Percentiles rank a stretch among this genome's conserved stretches.
phyloP scores from a whole-genome alignment of 1,139 yeast species.

The Candida pseudoviswanathii region DNA sequence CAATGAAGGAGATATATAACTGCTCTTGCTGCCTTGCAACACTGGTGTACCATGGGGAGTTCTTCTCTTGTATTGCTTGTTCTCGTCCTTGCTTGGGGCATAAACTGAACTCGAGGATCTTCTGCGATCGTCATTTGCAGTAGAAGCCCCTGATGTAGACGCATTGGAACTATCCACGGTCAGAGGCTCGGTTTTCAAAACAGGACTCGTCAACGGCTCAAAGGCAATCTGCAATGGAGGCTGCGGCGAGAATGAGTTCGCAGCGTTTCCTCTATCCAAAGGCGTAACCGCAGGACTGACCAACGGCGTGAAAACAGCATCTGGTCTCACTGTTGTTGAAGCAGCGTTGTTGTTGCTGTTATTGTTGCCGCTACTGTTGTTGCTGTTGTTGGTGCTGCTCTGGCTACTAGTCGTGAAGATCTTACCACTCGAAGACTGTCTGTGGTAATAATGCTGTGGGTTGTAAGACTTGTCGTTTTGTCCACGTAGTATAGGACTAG shows the following conservation, averaged over 20 bases:
- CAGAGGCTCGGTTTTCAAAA: constrained; percentile 50
- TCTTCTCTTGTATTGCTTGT: constrained; percentile 32
- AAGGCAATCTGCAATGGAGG: constrained; percentile 38
- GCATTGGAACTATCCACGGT: background rate
- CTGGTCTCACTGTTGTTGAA: constrained; percentile 38
- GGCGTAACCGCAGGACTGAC: constrained; percentile 79
- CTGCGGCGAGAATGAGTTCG: constrained; percentile 17
- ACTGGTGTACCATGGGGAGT: constrained; percentile 55
- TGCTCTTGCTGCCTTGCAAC: constrained; percentile 29
- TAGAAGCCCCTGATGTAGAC: background rate
- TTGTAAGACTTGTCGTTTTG: constrained; percentile 48
- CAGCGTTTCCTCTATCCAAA: constrained; percentile 34
- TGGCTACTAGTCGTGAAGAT: constrained; percentile 6
- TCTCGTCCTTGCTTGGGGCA: constrained; percentile 14
- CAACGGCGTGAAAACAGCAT: constrained; percentile 67
- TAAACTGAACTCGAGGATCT: constrained; percentile 39
- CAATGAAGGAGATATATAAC: constrained; percentile 16
- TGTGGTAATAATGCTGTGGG: constrained; percentile 46
- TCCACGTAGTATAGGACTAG: constrained; percentile 44
- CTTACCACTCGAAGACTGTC: constrained; percentile 22
- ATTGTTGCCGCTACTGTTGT: constrained; percentile 22
- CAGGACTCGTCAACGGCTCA: constrained; percentile 66
- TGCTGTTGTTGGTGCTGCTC: constrained; percentile 8
- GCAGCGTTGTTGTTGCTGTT: constrained; percentile 12
- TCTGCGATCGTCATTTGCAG: constrained; percentile 25